Percentiles rank a stretch among this genome's conserved stretches.
Evolutionary conservation across 257 asterid genomes (phyloP).

Genomic region (Mentha longifolia): DNA sequence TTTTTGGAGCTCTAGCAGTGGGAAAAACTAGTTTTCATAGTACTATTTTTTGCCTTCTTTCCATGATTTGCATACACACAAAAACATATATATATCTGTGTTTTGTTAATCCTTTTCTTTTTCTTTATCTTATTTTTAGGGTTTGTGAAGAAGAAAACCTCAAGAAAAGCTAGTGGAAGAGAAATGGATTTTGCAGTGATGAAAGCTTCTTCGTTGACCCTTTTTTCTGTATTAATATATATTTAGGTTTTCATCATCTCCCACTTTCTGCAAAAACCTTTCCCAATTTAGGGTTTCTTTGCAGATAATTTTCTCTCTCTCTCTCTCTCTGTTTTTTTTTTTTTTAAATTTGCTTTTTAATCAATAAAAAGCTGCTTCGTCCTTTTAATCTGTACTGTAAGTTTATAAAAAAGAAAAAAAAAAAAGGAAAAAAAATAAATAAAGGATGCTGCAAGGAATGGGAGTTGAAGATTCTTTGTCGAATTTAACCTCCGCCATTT

Average conservation of each 20-base stretch:
- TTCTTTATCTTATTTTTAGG: conserved; percentile 25
- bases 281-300: conserved; percentile 47
- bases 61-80: background rate
- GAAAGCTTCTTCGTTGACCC: conserved; percentile 34
- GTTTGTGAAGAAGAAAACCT: conserved; percentile 23
- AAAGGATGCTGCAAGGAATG: conserved; percentile 39
- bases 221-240: conserved; percentile 30
- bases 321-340: too few species aligned
- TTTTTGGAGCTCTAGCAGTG: conserved; percentile 44
- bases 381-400: too few species aligned
- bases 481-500: conserved; percentile 68
- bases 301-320: background rate
- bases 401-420: too few species aligned
- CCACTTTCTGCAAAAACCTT: conserved; percentile 34
- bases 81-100: background rate
- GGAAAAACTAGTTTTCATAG: conserved; percentile 23
- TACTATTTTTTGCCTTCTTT: conserved; percentile 43
- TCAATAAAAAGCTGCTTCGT: conserved; percentile 6
- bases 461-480: conserved; percentile 59
- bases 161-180: conserved; percentile 17
- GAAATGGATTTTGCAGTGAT: conserved; percentile 11
- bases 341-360: background rate
- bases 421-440: too few species aligned
- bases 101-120: conserved; percentile 13
- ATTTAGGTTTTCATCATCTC: conserved; percentile 27